These are phyloP conservation scores for Eucalyptus coolabah DNA, from an alignment of 345 rosid genomes.

Conservation along the genomic window DNA sequence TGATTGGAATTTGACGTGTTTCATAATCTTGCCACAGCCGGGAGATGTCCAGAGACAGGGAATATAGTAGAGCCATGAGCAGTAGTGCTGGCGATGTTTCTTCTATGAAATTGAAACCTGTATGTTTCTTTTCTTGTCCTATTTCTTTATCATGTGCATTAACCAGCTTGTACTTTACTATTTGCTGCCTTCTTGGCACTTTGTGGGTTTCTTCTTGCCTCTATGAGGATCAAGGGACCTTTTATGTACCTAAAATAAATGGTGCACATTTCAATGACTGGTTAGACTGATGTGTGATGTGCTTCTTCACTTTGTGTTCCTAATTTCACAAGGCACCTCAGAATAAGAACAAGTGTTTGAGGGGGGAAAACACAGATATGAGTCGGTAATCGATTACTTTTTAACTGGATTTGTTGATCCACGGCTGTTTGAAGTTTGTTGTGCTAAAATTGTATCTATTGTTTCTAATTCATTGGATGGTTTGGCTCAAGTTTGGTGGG, in stretches of 20 bases:
- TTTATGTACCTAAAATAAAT: neutral
- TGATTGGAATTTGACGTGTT: neutral
- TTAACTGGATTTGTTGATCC: neutral
- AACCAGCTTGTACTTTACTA: neutral
- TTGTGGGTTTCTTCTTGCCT: neutral
- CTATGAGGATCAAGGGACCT: neutral
- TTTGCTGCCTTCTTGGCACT: neutral
- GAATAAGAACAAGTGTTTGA: neutral
- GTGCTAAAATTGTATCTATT: neutral
- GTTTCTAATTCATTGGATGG: neutral
- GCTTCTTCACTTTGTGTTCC: neutral
- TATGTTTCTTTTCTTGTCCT: conserved; percentile 20
- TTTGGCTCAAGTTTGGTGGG: neutral
- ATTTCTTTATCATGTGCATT: neutral
- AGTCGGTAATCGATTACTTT: neutral
- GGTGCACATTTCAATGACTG: neutral
- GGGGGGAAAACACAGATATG: neutral
- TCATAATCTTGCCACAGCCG: conserved; percentile 18
- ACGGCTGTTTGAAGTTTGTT: neutral
- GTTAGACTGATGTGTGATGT: neutral
- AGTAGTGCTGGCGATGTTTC: conserved; percentile 28
- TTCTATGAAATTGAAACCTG: conserved; percentile 37
- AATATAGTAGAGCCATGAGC: conserved; percentile 56
- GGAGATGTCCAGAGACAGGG: conserved; percentile 68
- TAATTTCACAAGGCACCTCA: neutral